Conservation (phyloP, 176 grass and related monocot species). For the Oropetium thomaeum region DNA sequence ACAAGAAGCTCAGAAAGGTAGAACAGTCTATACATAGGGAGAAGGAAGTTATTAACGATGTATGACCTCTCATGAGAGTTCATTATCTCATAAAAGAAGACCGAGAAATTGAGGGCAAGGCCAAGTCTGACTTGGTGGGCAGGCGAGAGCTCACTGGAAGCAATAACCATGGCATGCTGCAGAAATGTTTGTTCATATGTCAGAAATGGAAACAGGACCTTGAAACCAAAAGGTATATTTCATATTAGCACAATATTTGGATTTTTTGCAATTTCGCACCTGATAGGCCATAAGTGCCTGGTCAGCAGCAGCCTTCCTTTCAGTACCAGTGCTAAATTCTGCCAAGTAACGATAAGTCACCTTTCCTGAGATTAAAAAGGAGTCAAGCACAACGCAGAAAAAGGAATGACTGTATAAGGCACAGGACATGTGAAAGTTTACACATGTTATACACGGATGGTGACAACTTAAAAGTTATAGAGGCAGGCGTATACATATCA, state of each 20-base stretch:
- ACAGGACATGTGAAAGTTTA: background rate
- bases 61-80: constrained; percentile 63
- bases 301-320: constrained; percentile 70
- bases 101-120: constrained; percentile 79
- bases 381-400: constrained; percentile 7
- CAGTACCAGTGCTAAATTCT: constrained; percentile 73
- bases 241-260: background rate
- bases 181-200: constrained; percentile 31
- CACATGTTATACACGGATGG: background rate
- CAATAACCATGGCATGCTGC: constrained; percentile 60
- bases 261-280: constrained; percentile 35
- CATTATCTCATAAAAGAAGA: constrained; percentile 89
- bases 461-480: too few species aligned
- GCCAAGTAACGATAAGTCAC: constrained; percentile 90
- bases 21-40: background rate
- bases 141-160: constrained; percentile 59
- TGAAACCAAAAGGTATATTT: constrained; percentile 2
- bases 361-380: constrained; percentile 54
- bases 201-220: background rate
- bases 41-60: constrained; percentile 23
- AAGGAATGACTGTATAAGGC: background rate
- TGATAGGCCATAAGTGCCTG: constrained; percentile 87
- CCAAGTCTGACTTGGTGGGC: constrained; percentile 65
- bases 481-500: background rate
- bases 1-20: background rate